These are phyloP conservation scores for Penicillium sp. DNA, from an alignment of 2,329 filamentous ascomycete genomes.

Conservation along the genomic window DNA sequence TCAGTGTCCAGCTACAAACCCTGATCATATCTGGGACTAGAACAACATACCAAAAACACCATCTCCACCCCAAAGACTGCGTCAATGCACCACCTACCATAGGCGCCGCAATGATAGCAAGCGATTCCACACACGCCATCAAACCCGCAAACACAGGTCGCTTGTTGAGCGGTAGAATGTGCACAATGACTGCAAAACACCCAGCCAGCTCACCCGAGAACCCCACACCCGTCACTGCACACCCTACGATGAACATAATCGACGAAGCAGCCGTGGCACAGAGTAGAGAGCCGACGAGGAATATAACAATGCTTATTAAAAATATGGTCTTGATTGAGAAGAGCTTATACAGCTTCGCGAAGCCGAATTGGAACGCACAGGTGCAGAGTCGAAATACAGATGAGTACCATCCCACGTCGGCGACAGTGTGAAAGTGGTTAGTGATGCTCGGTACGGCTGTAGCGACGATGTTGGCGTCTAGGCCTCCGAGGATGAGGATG, in stretches of 20 bases:
- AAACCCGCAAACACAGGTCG: constrained; percentile 30
- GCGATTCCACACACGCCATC: constrained; percentile 25
- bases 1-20: not conserved
- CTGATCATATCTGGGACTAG: not conserved
- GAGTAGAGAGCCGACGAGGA: constrained; percentile 22
- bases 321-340: constrained; percentile 33
- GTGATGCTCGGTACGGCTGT: constrained; percentile 37
- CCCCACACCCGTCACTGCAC: constrained; percentile 31
- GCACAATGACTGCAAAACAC: constrained; percentile 16
- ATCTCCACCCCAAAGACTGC: constrained; percentile 37
- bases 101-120: constrained; percentile 31
- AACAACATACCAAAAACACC: constrained; percentile 33
- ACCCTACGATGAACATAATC: constrained; percentile 22
- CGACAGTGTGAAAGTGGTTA: constrained; percentile 28
- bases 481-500: constrained; percentile 29
- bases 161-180: constrained; percentile 26
- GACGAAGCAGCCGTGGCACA: constrained; percentile 20
- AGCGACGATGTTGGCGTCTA: constrained; percentile 35
- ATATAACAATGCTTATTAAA: constrained; percentile 22
- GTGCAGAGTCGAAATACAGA: constrained; percentile 25
- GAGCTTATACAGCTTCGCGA: constrained; percentile 33
- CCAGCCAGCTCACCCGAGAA: constrained; percentile 21
- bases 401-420: constrained; percentile 34
- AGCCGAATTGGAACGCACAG: constrained; percentile 26
- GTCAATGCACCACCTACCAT: constrained; percentile 39